phyloP scores from a whole-genome alignment of 2,329 filamentous ascomycete species.

The Cadophora gregata region DNA sequence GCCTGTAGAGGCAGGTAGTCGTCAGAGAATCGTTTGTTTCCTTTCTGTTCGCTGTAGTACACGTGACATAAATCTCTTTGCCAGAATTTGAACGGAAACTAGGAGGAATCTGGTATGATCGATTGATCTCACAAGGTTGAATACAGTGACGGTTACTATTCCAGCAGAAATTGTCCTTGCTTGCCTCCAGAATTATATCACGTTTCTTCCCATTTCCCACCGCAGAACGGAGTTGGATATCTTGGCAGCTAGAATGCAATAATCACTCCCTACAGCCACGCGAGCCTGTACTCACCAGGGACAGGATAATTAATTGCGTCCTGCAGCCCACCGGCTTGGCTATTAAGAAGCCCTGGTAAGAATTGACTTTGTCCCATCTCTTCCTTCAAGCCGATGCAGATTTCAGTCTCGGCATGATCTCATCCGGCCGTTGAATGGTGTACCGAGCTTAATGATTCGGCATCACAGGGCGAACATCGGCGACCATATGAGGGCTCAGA shows the following conservation, averaged over 20 bases:
- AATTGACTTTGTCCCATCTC: not conserved
- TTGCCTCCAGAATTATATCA: too few species aligned
- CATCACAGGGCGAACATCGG: not conserved
- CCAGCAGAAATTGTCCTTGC: too few species aligned
- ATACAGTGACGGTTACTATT: too few species aligned
- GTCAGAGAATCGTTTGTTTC: too few species aligned
- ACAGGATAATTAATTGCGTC: not conserved
- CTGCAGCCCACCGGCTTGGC: not conserved
- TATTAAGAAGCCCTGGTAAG: not conserved
- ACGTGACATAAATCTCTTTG: too few species aligned
- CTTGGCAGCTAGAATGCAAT: not conserved
- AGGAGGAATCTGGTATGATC: too few species aligned
- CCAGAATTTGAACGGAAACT: too few species aligned
- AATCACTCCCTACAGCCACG: not conserved
- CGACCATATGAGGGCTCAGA: not conserved
- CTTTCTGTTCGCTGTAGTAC: too few species aligned
- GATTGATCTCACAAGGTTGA: too few species aligned
- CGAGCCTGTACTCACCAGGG: not conserved
- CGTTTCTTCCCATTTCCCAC: not conserved
- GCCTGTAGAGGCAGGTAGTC: too few species aligned
- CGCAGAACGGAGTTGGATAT: not conserved
- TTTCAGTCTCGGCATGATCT: conserved; percentile 8
- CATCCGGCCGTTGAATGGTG: conserved; percentile 3
- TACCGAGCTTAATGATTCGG: conserved; percentile 4
- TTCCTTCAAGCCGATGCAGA: conserved; percentile 7